Conservation (phyloP, 306 rosid species). For the Vicia villosa region DNA sequence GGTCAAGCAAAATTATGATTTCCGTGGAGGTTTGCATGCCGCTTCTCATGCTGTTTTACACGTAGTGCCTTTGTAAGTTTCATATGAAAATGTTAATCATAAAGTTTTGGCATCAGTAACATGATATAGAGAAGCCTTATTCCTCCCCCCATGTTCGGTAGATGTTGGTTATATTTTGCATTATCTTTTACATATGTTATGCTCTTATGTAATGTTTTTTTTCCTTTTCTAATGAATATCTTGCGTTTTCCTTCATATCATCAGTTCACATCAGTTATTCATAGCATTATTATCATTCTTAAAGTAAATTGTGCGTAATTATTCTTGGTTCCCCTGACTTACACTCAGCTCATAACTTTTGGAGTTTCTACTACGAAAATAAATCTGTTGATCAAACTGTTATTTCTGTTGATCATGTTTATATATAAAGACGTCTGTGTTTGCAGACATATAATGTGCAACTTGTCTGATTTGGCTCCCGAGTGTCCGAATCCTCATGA, state of each 20-base stretch:
- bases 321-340: background rate
- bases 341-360: slow-evolving; percentile 8
- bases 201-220: background rate
- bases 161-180: slow-evolving; percentile 6
- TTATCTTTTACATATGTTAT: slow-evolving; percentile 1
- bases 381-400: slow-evolving; percentile 9
- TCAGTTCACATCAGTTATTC: too few species aligned
- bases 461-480: slow-evolving; percentile 83
- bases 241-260: too few species aligned
- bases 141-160: slow-evolving; percentile 3
- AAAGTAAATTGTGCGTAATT: background rate
- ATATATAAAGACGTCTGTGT: slow-evolving; percentile 27
- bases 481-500: slow-evolving; percentile 88
- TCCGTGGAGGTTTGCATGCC: slow-evolving; percentile 97
- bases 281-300: background rate
- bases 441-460: slow-evolving; percentile 74
- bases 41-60: slow-evolving; percentile 92
- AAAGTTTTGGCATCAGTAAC: slow-evolving; percentile 13
- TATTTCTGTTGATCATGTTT: slow-evolving; percentile 22
- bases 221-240: too few species aligned
- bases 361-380: slow-evolving; percentile 4
- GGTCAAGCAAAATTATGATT: slow-evolving; percentile 54
- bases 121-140: slow-evolving; percentile 26
- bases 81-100: slow-evolving; percentile 22
- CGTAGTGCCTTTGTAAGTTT: slow-evolving; percentile 90